Conservation (phyloP, 768 basidiomycete species). For the Auricularia sp. region DNA sequence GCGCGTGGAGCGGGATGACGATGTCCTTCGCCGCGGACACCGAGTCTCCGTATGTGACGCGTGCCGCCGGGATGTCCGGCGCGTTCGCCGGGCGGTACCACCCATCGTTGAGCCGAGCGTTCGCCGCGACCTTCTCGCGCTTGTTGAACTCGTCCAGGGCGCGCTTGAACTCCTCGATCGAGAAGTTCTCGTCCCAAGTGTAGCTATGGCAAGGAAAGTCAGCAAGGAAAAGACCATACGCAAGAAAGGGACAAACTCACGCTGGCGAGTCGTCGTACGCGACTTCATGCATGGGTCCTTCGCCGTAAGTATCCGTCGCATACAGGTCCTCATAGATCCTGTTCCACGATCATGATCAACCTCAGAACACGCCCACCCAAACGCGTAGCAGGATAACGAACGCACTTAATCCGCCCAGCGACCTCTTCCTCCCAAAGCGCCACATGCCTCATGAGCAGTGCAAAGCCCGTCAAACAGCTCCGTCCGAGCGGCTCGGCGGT, state of each 20-base stretch:
- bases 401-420: slow-evolving; percentile 3
- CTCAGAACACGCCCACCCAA: background rate
- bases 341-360: too few species aligned
- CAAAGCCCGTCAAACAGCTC: slow-evolving; percentile 8
- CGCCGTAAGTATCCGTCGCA: slow-evolving; percentile 1
- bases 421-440: slow-evolving; percentile 8
- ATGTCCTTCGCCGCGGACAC: background rate
- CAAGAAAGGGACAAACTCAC: background rate
- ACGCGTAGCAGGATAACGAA: background rate
- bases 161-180: slow-evolving; percentile 1
- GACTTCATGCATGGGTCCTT: background rate
- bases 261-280: slow-evolving; percentile 7
- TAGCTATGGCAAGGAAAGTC: background rate
- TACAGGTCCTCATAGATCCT: slow-evolving; percentile 3
- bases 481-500: slow-evolving; percentile 5
- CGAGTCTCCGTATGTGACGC: slow-evolving; percentile 3
- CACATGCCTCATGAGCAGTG: slow-evolving; percentile 9
- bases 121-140: background rate
- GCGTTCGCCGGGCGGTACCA: background rate
- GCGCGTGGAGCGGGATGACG: slow-evolving; percentile 3
- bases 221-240: background rate
- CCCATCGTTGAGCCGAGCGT: background rate
- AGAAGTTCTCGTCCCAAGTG: slow-evolving; percentile 5
- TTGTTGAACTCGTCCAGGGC: slow-evolving; percentile 4
- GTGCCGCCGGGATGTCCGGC: background rate